phyloP scores from a whole-genome alignment of 257 asterid genomes.

The Solanum peruvianum region DNA sequence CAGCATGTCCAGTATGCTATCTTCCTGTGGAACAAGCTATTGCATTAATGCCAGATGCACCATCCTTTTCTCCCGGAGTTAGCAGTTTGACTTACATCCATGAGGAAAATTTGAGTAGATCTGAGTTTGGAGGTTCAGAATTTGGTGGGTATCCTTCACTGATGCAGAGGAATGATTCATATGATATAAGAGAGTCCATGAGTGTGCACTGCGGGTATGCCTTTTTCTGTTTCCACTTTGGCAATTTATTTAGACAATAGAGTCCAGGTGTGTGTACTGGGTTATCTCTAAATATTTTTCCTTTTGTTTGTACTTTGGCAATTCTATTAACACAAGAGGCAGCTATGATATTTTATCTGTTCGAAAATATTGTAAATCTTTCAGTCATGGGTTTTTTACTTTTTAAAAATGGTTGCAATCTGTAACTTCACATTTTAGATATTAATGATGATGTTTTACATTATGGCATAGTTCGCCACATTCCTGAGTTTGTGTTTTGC shows the following conservation, averaged over 20 bases:
- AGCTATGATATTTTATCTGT: not conserved
- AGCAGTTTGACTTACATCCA: constrained; percentile 51
- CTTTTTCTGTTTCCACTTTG: not conserved
- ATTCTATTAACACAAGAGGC: not conserved
- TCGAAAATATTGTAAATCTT: not conserved
- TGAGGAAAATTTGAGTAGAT: constrained; percentile 50
- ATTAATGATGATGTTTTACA: not conserved
- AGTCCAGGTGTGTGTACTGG: not conserved
- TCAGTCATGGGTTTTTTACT: not conserved
- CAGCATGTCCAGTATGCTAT: constrained; percentile 96
- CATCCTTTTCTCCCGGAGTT: constrained; percentile 71
- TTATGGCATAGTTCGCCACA: not conserved
- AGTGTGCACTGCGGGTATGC: constrained; percentile 87
- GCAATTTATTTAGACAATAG: not conserved
- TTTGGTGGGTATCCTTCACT: constrained; percentile 89
- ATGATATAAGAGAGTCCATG: constrained; percentile 75
- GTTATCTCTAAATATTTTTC: not conserved
- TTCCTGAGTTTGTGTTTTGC: not conserved
- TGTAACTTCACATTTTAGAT: not conserved
- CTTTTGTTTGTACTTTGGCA: not conserved
- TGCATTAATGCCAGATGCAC: constrained; percentile 54
- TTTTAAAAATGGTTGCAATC: not conserved
- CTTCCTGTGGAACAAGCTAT: constrained; percentile 78
- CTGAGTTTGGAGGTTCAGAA: constrained; percentile 92
- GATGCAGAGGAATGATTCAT: constrained; percentile 60